Conservation (phyloP, 2,329 filamentous ascomycete species). For the Trichothecium roseum region DNA sequence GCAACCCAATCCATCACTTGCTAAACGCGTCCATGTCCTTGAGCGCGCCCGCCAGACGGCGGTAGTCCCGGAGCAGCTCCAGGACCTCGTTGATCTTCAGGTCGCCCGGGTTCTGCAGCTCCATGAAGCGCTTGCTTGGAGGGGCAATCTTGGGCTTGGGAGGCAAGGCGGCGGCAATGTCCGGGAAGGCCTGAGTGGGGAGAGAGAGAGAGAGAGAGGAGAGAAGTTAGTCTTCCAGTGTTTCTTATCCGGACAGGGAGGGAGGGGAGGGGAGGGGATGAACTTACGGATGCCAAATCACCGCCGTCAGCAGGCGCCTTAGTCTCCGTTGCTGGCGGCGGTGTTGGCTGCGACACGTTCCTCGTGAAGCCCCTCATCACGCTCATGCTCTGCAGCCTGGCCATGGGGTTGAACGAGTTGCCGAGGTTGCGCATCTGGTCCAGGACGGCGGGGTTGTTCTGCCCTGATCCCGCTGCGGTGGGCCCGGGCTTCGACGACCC, state of each 20-base stretch:
- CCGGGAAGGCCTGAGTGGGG: slow-evolving; percentile 32
- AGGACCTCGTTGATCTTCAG: slow-evolving; percentile 64
- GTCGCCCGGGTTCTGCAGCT: slow-evolving; percentile 58
- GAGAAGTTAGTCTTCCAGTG: too few species aligned
- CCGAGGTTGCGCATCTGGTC: slow-evolving; percentile 76
- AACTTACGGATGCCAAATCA: slow-evolving; percentile 46
- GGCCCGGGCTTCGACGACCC: slow-evolving; percentile 38
- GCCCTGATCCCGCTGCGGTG: slow-evolving; percentile 9
- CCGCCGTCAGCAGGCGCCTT: slow-evolving; percentile 35
- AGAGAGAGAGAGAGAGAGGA: too few species aligned
- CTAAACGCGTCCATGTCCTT: slow-evolving; percentile 53
- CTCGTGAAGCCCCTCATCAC: slow-evolving; percentile 69
- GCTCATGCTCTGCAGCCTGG: slow-evolving; percentile 62
- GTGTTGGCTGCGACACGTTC: slow-evolving; percentile 22
- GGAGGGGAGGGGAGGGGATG: too few species aligned
- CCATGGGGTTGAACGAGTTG: slow-evolving; percentile 74
- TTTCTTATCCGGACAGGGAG: too few species aligned
- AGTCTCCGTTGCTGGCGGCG: slow-evolving; percentile 8
- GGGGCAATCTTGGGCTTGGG: slow-evolving; percentile 44
- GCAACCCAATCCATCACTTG: slow-evolving; percentile 11
- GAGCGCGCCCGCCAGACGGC: slow-evolving; percentile 55
- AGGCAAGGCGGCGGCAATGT: slow-evolving; percentile 43
- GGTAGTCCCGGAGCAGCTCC: slow-evolving; percentile 63
- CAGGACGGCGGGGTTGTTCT: slow-evolving; percentile 47
- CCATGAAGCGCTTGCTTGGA: slow-evolving; percentile 64